A percentile compares a stretch with the other conserved stretches of the same genome.
These are phyloP conservation scores for Mycena polygramma DNA, from an alignment of 768 basidiomycete genomes.

Conservation along the genomic window DNA sequence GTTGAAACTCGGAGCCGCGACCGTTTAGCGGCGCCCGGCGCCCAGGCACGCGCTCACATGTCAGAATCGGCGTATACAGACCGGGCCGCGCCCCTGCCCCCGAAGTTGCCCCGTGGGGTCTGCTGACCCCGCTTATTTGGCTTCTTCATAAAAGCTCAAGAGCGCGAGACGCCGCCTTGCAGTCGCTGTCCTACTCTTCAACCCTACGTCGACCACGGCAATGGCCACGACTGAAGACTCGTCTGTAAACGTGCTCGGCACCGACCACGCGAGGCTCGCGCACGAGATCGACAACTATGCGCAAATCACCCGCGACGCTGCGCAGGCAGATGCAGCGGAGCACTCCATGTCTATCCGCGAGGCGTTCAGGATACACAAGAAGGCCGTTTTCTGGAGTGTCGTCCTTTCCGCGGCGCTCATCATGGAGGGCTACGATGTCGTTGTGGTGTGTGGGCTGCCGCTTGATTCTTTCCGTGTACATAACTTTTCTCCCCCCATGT, in stretches of 20 bases:
- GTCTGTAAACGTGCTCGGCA: slow-evolving; percentile 57
- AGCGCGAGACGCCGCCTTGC: no score
- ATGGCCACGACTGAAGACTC: slow-evolving; percentile 17
- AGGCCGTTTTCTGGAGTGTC: slow-evolving; percentile 42
- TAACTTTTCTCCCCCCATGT: background rate
- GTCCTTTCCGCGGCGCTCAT: slow-evolving; percentile 40
- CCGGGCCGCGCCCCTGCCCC: no score
- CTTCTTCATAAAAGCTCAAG: no score
- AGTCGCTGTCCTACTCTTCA: no score
- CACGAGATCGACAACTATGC: slow-evolving; percentile 38
- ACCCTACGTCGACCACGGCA: no score
- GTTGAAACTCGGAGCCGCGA: no score
- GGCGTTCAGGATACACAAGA: slow-evolving; percentile 40
- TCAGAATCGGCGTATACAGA: no score
- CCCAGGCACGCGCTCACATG: no score
- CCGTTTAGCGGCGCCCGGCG: no score
- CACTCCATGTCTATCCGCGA: slow-evolving; percentile 39
- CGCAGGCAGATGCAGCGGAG: slow-evolving; percentile 37
- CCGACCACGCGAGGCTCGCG: slow-evolving; percentile 34
- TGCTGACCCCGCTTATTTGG: no score
- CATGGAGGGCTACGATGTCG: slow-evolving; percentile 44
- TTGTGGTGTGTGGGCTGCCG: slow-evolving; percentile 35
- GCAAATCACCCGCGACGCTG: slow-evolving; percentile 35
- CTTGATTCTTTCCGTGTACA: background rate
- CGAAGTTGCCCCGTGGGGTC: no score